Conservation (phyloP, 345 rosid genomes). For the Brassica nigra region DNA sequence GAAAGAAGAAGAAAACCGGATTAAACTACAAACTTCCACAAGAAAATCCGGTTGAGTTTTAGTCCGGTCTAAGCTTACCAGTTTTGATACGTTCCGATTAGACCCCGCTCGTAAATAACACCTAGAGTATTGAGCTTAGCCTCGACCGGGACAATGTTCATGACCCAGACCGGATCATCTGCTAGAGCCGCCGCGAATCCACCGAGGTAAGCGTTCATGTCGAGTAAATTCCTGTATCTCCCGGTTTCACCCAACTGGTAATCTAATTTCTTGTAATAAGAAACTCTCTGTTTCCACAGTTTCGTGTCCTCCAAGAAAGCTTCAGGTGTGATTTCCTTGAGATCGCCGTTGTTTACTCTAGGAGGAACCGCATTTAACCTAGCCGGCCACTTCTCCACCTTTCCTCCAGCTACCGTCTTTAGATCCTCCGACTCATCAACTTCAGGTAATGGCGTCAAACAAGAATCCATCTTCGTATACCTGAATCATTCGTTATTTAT, state of each 20-base stretch:
- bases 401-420: constrained; percentile 66
- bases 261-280: constrained; percentile 69
- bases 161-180: constrained; percentile 83
- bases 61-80: constrained; percentile 52
- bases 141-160: constrained; percentile 77
- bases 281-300: constrained; percentile 73
- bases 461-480: constrained; percentile 83
- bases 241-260: constrained; percentile 63
- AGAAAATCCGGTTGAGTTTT: neutral
- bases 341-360: constrained; percentile 58
- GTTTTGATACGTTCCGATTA: constrained; percentile 89
- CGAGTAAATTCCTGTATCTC: constrained; percentile 86
- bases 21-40: neutral
- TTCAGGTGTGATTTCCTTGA: constrained; percentile 58
- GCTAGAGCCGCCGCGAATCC: constrained; percentile 84
- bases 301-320: constrained; percentile 53
- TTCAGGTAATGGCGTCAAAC: constrained; percentile 81
- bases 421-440: constrained; percentile 51
- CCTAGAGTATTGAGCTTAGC: constrained; percentile 71
- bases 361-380: constrained; percentile 76
- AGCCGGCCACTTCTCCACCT: constrained; percentile 75
- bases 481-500: constrained; percentile 29
- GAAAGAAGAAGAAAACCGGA: neutral
- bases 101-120: constrained; percentile 78
- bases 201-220: constrained; percentile 79